Percentiles rank a stretch among this genome's conserved stretches.
These are phyloP conservation scores for Ceriops tagal DNA, from an alignment of 345 rosid species.

Conservation along the genomic window DNA sequence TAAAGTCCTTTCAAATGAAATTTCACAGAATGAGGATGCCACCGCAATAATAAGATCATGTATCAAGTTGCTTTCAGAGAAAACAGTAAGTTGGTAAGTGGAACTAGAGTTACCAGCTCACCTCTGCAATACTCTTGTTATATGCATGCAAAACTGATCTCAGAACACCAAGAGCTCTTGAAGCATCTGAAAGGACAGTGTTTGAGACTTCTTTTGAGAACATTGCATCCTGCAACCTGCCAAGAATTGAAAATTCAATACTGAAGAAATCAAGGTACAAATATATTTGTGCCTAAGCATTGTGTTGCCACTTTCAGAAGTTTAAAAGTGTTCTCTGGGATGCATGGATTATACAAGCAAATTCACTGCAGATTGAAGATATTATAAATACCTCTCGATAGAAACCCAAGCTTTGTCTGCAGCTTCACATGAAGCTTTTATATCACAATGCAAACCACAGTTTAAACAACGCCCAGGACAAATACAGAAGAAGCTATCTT, in stretches of 20 bases:
- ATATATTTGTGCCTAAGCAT: too few relatives aligned
- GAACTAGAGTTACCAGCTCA: constrained; percentile 26
- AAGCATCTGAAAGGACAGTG: constrained; percentile 42
- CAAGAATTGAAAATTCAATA: constrained; percentile 9
- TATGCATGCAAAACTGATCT: constrained; percentile 56
- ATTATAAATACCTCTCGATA: constrained; percentile 43
- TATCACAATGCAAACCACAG: constrained; percentile 48
- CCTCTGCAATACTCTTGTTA: constrained; percentile 75
- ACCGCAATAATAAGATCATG: background rate
- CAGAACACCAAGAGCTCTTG: constrained; percentile 46
- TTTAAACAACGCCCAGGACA: constrained; percentile 54
- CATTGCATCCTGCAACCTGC: constrained; percentile 56
- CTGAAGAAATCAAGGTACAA: background rate
- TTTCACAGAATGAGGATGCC: too few relatives aligned
- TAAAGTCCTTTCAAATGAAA: too few relatives aligned
- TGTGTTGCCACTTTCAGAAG: background rate
- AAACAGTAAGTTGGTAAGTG: background rate
- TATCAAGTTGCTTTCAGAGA: background rate
- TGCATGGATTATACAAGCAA: background rate
- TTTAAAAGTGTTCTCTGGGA: background rate
- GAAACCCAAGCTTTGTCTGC: constrained; percentile 48
- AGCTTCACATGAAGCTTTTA: constrained; percentile 39
- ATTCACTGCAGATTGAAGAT: constrained; percentile 1
- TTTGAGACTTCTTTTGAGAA: constrained; percentile 31
- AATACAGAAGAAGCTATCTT: constrained; percentile 22